Conservation (phyloP, 2,329 filamentous ascomycete genomes). For the Emydomyces testavorans region DNA sequence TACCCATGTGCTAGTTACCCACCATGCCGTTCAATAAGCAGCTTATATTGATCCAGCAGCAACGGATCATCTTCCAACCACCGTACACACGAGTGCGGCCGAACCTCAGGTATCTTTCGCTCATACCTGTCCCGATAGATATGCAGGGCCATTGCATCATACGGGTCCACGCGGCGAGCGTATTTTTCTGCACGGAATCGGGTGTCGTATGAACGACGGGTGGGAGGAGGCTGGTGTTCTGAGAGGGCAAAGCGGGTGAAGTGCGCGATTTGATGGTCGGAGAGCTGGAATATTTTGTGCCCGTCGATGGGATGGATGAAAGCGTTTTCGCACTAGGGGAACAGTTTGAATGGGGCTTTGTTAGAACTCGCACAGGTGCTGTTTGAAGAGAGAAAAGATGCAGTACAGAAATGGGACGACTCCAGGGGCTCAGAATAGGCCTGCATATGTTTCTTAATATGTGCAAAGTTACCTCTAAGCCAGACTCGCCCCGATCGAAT, state of each 20-base stretch:
- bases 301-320: slow-evolving; percentile 12
- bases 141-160: slow-evolving; percentile 7
- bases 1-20: no score
- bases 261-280: not conserved
- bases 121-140: slow-evolving; percentile 11
- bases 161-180: slow-evolving; percentile 9
- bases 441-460: no score
- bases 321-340: slow-evolving; percentile 10
- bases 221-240: not conserved
- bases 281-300: slow-evolving; percentile 7
- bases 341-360: no score
- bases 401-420: not conserved
- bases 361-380: no score
- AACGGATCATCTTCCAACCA: no score
- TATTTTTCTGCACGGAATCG: slow-evolving; percentile 12
- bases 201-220: slow-evolving; percentile 3
- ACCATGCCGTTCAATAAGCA: no score
- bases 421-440: no score
- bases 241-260: slow-evolving; percentile 6
- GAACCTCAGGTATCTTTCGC: slow-evolving; percentile 1
- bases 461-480: not conserved
- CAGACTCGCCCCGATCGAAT: slow-evolving; percentile 17
- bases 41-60: no score
- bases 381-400: not conserved
- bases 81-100: no score